Percentiles rank a stretch among this genome's conserved stretches.
These are phyloP conservation scores for Saccharomycopsis fermentans DNA, from an alignment of 805 yeast species.

Conservation along the genomic window DNA sequence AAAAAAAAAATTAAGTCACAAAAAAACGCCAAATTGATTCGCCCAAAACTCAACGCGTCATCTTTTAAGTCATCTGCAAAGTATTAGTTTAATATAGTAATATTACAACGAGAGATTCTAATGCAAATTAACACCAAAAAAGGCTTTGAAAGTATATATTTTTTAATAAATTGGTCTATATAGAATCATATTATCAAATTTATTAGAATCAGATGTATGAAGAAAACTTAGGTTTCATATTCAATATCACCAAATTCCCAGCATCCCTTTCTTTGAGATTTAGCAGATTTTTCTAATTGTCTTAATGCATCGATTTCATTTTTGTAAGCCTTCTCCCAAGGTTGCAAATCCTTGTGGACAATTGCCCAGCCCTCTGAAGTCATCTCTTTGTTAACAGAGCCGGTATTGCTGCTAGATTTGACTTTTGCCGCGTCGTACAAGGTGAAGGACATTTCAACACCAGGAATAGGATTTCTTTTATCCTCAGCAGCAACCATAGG, in stretches of 20 bases:
- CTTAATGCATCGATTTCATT: slow-evolving; percentile 32
- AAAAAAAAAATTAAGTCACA: neutral
- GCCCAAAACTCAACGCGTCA: neutral
- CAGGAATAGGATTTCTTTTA: slow-evolving; percentile 29
- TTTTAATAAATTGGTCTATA: neutral
- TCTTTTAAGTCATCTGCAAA: no score
- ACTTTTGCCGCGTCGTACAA: slow-evolving; percentile 44
- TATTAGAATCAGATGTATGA: neutral
- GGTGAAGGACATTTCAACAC: slow-evolving; percentile 39
- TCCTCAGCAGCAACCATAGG: slow-evolving; percentile 46
- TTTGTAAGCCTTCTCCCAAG: slow-evolving; percentile 29
- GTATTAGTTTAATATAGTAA: no score
- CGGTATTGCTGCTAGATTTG: slow-evolving; percentile 32
- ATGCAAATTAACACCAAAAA: neutral
- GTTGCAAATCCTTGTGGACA: slow-evolving; percentile 30
- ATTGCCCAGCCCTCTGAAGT: slow-evolving; percentile 52
- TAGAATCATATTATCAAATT: neutral
- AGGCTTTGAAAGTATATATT: neutral
- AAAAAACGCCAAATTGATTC: neutral
- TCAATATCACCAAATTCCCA: slow-evolving; percentile 73
- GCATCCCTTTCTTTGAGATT: slow-evolving; percentile 44
- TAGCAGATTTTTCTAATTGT: slow-evolving; percentile 40
- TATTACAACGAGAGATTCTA: no score
- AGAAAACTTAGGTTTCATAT: slow-evolving; percentile 28
- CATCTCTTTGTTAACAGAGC: slow-evolving; percentile 50